phyloP scores from a whole-genome alignment of 306 rosid genomes.

The Alnus rubra region DNA sequence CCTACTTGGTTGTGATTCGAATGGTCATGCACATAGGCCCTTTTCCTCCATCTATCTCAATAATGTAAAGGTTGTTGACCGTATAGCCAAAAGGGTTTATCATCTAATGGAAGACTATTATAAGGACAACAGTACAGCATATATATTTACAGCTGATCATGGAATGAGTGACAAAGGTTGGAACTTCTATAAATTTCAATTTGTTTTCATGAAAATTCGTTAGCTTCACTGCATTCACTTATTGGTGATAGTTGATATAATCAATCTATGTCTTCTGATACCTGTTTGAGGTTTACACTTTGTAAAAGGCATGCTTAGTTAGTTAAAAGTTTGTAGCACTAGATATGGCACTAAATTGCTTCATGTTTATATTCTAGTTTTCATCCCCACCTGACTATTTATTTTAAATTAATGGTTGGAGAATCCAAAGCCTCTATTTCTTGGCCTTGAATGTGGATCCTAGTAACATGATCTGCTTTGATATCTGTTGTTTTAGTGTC shows the following conservation, averaged over 20 bases:
- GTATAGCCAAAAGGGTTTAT: constrained; percentile 77
- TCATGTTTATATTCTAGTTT: not conserved
- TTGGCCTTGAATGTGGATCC: constrained; percentile 2
- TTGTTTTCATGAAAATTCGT: constrained; percentile 16
- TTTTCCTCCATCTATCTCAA: constrained; percentile 84
- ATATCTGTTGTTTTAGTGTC: not conserved
- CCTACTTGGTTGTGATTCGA: constrained; percentile 89
- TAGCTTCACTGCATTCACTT: constrained; percentile 12
- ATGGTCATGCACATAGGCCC: constrained; percentile 93
- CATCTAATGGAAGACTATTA: constrained; percentile 71
- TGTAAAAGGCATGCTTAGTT: constrained; percentile 9
- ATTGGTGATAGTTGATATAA: constrained; percentile 10
- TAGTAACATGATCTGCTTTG: not conserved
- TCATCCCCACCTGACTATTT: not conserved
- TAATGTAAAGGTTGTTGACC: constrained; percentile 85
- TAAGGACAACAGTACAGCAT: constrained; percentile 72
- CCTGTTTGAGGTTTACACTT: constrained; percentile 17
- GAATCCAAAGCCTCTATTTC: not conserved
- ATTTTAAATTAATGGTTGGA: not conserved
- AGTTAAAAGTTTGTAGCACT: constrained; percentile 11
- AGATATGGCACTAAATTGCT: constrained; percentile 11
- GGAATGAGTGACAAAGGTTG: constrained; percentile 95
- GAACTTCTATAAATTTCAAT: constrained; percentile 9
- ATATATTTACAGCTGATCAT: constrained; percentile 88
- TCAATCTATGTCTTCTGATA: constrained; percentile 12